A percentile compares a stretch with the other conserved stretches of the same genome.
phyloP scores from a whole-genome alignment of 371 early-diverging fungal genomes.

The Thermomucor indicae-seudaticae region DNA sequence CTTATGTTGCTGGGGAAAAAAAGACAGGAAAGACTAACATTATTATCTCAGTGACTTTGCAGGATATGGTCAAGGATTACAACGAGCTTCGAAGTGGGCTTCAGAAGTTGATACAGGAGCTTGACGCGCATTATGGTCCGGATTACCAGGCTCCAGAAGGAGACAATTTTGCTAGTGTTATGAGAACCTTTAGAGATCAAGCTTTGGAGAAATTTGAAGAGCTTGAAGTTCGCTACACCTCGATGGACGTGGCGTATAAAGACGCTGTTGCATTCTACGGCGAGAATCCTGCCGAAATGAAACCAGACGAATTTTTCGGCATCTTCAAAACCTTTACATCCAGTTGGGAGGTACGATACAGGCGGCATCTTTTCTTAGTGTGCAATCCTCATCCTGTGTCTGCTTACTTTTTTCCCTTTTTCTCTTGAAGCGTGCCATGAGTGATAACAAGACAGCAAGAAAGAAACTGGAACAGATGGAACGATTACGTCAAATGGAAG shows the following conservation, averaged over 20 bases:
- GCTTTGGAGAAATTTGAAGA: slow-evolving; percentile 47
- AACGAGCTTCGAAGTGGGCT: slow-evolving; percentile 55
- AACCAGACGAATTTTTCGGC: slow-evolving; percentile 89
- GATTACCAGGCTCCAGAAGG: slow-evolving; percentile 32
- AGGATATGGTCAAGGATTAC: slow-evolving; percentile 52
- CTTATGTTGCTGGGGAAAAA: background rate
- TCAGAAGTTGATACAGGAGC: slow-evolving; percentile 44
- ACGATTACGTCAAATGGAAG: slow-evolving; percentile 33
- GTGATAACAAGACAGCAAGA: slow-evolving; percentile 36
- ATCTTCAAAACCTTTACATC: slow-evolving; percentile 80
- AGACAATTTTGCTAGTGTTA: slow-evolving; percentile 37
- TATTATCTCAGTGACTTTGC: slow-evolving; percentile 41
- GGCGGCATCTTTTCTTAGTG: background rate
- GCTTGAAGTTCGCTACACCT: slow-evolving; percentile 44
- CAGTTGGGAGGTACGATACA: slow-evolving; percentile 56
- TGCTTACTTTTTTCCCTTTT: too few species aligned
- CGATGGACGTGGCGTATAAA: slow-evolving; percentile 65
- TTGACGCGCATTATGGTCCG: slow-evolving; percentile 44
- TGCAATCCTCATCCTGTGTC: background rate
- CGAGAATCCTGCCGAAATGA: slow-evolving; percentile 75
- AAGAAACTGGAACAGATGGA: slow-evolving; percentile 44
- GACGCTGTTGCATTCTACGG: slow-evolving; percentile 74
- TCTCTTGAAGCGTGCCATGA: slow-evolving; percentile 53
- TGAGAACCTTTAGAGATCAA: slow-evolving; percentile 46
- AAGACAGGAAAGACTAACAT: background rate